Percentiles rank a stretch among this genome's conserved stretches.
These are phyloP conservation scores for Torulaspora franciscae DNA, from an alignment of 805 yeast species.

Conservation along the genomic window DNA sequence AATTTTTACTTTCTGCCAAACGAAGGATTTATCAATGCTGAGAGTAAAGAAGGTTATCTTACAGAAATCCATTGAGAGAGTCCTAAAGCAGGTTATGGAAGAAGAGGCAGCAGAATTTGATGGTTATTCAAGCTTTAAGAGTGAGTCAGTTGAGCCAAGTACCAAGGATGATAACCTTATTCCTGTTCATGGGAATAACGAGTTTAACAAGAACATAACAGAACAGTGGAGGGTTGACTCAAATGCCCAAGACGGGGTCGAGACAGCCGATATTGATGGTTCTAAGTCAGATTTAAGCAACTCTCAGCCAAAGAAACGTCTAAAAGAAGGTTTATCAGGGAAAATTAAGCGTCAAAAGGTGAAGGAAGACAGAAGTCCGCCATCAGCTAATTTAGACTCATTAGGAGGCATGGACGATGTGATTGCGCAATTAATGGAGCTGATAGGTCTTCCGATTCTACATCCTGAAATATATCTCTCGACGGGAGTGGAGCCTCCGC, in stretches of 20 bases:
- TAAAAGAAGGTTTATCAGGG: conserved; percentile 40
- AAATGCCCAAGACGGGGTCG: conserved; percentile 7
- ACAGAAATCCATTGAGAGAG: conserved; percentile 59
- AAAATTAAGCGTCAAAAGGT: conserved; percentile 41
- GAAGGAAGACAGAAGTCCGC: conserved; percentile 60
- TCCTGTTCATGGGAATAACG: conserved; percentile 61
- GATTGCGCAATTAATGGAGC: conserved; percentile 81
- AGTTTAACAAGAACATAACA: conserved; percentile 72
- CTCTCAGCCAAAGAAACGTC: conserved; percentile 44
- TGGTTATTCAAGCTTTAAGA: conserved; percentile 20
- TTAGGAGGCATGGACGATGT: conserved; percentile 87
- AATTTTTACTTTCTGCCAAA: conserved; percentile 54
- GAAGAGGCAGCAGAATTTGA: conserved; percentile 58
- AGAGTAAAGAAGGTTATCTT: conserved; percentile 63
- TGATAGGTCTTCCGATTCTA: conserved; percentile 83
- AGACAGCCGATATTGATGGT: not conserved
- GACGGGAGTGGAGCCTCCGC: conserved; percentile 91
- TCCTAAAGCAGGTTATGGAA: conserved; percentile 48
- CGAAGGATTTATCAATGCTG: conserved; percentile 59
- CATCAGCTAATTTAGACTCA: conserved; percentile 60
- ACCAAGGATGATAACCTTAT: conserved; percentile 45
- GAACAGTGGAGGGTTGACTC: conserved; percentile 52
- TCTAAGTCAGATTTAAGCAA: conserved; percentile 14
- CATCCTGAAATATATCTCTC: conserved; percentile 88
- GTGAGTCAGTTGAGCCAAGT: conserved; percentile 28